Evolutionary conservation across 1,284 basidiomycete genomes (phyloP).

Genomic region (Cutaneotrichosporon sp.): DNA sequence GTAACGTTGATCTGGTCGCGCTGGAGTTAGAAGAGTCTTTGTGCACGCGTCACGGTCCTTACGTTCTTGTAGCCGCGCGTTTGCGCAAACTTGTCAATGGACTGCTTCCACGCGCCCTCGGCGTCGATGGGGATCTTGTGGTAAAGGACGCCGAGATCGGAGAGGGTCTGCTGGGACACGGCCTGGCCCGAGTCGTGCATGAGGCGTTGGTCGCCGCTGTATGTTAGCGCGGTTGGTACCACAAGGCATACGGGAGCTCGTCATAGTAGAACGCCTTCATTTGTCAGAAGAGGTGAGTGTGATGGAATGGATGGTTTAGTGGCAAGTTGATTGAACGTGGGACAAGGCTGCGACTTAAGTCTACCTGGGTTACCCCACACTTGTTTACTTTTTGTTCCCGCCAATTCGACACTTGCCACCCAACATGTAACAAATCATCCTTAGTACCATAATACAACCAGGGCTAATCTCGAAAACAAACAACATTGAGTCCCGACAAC

Average conservation of each 20-base stretch:
- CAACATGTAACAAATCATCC: neutral
- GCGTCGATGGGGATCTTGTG: constrained; percentile 63
- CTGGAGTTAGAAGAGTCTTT: constrained; percentile 21
- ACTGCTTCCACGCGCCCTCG: constrained; percentile 56
- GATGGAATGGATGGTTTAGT: neutral
- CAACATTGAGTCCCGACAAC: neutral
- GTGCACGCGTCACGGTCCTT: constrained; percentile 8
- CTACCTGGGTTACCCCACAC: neutral
- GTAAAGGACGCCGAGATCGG: constrained; percentile 62
- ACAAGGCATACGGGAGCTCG: constrained; percentile 57
- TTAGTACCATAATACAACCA: neutral
- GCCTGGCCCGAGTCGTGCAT: constrained; percentile 66
- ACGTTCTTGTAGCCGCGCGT: constrained; percentile 71
- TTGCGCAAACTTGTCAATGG: constrained; percentile 62
- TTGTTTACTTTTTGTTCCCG: neutral
- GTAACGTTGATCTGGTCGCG: constrained; percentile 71
- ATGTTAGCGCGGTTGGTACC: neutral
- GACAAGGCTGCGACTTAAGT: neutral
- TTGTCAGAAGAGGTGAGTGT: neutral
- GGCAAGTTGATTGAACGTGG: neutral
- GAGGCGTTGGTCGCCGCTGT: constrained; percentile 70
- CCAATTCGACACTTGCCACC: constrained; percentile 5
- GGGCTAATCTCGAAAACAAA: neutral
- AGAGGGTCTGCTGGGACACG: constrained; percentile 59
- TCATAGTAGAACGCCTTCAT: constrained; percentile 84